These are phyloP conservation scores for Aureobasidium lini DNA, from an alignment of 2,329 filamentous ascomycete species.

Conservation along the genomic window DNA sequence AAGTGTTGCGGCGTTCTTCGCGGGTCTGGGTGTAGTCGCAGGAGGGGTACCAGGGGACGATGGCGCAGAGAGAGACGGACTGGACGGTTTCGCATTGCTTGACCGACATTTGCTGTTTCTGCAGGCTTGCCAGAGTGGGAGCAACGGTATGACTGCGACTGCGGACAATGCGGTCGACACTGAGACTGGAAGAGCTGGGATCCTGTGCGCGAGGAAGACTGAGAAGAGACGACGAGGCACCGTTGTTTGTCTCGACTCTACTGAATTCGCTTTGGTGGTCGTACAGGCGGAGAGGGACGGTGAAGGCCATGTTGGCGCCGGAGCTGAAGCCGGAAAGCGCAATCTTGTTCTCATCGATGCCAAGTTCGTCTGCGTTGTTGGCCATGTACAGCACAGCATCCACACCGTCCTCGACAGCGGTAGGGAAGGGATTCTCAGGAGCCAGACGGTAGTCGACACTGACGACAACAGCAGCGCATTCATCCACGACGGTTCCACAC, in stretches of 20 bases:
- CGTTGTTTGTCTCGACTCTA: conserved; percentile 17
- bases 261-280: conserved; percentile 34
- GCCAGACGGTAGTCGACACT: conserved; percentile 55
- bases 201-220: conserved; percentile 17
- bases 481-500: conserved; percentile 48
- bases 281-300: conserved; percentile 52
- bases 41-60: conserved; percentile 56
- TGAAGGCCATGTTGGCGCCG: conserved; percentile 55
- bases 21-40: conserved; percentile 56
- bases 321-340: conserved; percentile 56
- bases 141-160: conserved; percentile 13
- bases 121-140: not conserved
- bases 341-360: conserved; percentile 50
- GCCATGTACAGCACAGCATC: conserved; percentile 54
- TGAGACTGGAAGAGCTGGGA: conserved; percentile 17
- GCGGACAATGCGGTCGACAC: conserved; percentile 15
- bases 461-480: conserved; percentile 51
- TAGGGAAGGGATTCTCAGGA: conserved; percentile 55
- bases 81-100: conserved; percentile 6
- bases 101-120: conserved; percentile 10
- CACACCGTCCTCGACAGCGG: conserved; percentile 56
- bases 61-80: conserved; percentile 43
- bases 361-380: conserved; percentile 47
- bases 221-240: not conserved
- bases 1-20: conserved; percentile 50